Conservation (phyloP, 2,329 filamentous ascomycete genomes). For the Fusarium tricinctum region DNA sequence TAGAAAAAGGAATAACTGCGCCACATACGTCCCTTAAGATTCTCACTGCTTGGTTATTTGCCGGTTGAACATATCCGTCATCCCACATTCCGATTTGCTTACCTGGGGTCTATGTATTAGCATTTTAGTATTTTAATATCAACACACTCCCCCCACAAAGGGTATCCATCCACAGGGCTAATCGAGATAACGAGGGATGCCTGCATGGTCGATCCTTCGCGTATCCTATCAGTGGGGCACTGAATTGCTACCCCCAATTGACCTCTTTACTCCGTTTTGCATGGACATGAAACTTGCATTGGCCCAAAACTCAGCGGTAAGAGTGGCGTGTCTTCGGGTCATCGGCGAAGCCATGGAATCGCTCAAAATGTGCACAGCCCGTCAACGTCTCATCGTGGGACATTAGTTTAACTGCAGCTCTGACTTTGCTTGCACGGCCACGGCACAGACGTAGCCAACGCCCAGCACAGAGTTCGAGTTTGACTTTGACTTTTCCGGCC, state of each 20-base stretch:
- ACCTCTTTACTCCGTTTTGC: neutral
- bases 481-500: neutral
- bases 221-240: neutral
- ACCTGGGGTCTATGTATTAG: no score
- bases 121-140: no score
- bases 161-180: neutral
- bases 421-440: neutral
- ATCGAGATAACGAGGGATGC: neutral
- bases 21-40: neutral
- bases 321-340: neutral
- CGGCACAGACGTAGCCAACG: neutral
- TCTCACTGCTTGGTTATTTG: neutral
- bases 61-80: neutral
- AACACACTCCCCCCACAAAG: no score
- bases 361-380: neutral
- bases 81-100: no score
- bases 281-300: constrained; percentile 1
- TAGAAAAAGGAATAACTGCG: constrained; percentile 1
- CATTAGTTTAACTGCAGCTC: neutral
- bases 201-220: constrained; percentile 7
- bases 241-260: neutral
- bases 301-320: neutral
- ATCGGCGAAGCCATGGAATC: neutral
- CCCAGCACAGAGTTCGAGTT: no score
- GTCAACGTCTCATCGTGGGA: neutral